Evolutionary conservation across 2,329 filamentous ascomycete species (phyloP), one percentile per base, ranked within the genome.

Genomic region (Pseudogymnoascus sp.): DNA sequence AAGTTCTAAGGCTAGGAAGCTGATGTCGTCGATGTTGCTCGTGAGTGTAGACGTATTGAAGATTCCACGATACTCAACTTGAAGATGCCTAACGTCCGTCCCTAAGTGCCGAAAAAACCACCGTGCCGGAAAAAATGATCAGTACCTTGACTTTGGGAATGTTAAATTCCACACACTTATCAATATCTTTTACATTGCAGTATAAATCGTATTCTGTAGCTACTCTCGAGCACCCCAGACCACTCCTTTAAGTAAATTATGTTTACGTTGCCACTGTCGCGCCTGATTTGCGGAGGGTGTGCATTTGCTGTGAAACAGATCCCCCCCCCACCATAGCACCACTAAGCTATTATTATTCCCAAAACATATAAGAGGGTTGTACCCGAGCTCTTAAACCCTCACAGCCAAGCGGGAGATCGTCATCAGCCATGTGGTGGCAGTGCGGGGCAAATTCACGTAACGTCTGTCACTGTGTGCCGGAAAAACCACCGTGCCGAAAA

Each of bases 91-190:
- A 39, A 39, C 36, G 36, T 39, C 36, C n/a, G n/a, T 63, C 58
- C 58, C 58, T 59, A 2, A 1, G 62, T 65, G 58, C 35, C 39
- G 64, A 64, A 63, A 65, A 64, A 64, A 61, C 63, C 38, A 61
- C 17, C 63, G 61, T 66, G 61, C 36, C 66, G 67, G 58, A 61
- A 66, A 68, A 65, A 59, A 51, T 66, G 38, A 66, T 42, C 41
- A 61, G 65, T 67, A 69, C 67, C 66, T 68, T 66, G 67, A 68
- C 65, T 68, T 69, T 62, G 65, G 65, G 63, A 62, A 66, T 61
- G 41, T 65, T 36, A 62, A 65, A 66, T 36, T 64, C 59, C 65
- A 35, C 63, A 39, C 63, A 66, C 60, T 65, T 58, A 62, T 66
- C 55, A 44, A 68, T 60, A 60, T 59, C 44, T 61, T 12, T 36